Conservation (phyloP, 78 protist species). For the Diacronema lutheri region DNA sequence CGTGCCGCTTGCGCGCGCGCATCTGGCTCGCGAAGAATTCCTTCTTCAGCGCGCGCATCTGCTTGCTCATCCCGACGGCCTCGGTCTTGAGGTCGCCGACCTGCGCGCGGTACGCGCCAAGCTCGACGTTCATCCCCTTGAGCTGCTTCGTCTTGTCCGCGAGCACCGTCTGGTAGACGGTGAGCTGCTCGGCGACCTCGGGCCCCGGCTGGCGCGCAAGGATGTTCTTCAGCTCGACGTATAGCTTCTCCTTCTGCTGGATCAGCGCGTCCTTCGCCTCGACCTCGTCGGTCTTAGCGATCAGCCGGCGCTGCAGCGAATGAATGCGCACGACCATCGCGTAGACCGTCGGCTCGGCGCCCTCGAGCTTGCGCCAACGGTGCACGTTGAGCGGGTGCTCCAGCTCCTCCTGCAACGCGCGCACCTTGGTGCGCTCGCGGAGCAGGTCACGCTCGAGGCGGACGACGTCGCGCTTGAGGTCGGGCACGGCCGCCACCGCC, state of each 20-base stretch:
- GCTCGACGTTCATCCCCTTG: conserved; percentile 61
- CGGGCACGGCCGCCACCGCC: conserved; percentile 38
- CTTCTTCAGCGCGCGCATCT: conserved; percentile 7
- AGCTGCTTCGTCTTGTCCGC: conserved; percentile 58
- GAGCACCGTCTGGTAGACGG: conserved; percentile 42
- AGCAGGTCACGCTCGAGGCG: conserved; percentile 73
- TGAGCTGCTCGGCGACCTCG: conserved; percentile 75
- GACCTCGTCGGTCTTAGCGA: conserved; percentile 78
- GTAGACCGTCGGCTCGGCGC: conserved; percentile 12
- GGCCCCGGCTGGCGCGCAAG: conserved; percentile 85
- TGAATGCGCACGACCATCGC: conserved; percentile 80
- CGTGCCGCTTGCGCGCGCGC: conserved; percentile 46
- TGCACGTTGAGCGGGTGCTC: conserved; percentile 90
- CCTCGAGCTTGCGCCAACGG: conserved; percentile 53
- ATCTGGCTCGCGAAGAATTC: conserved; percentile 26
- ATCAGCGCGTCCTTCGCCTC: conserved; percentile 75
- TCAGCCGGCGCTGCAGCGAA: conserved; percentile 80
- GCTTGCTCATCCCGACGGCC: not conserved
- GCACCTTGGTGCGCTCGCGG: conserved; percentile 68
- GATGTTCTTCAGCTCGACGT: conserved; percentile 73
- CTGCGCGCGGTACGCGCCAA: conserved; percentile 59
- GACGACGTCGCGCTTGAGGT: conserved; percentile 53
- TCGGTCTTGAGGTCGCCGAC: conserved; percentile 53
- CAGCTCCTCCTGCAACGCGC: conserved; percentile 84
- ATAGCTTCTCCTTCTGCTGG: conserved; percentile 84